phyloP scores from a whole-genome alignment of 192 early-diverging fungal genomes.

The Phlyctochytrium planicorne region DNA sequence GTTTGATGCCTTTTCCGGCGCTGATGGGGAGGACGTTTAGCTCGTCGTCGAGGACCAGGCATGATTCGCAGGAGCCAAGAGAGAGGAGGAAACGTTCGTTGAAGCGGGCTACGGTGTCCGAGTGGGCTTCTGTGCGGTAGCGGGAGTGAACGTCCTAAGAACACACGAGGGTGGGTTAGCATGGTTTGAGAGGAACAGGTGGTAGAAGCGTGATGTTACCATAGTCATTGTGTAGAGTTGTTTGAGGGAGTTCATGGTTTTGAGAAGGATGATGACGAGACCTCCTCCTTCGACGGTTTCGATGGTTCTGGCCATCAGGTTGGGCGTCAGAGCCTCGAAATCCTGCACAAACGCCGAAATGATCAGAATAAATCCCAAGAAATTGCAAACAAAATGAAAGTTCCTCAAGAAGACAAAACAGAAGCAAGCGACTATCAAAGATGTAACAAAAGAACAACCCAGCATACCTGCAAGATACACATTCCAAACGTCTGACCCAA shows the following conservation, averaged over 20 bases:
- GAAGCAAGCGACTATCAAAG: background rate
- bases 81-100: conserved; percentile 98
- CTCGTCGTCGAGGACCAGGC: conserved; percentile 96
- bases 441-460: background rate
- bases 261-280: conserved; percentile 87
- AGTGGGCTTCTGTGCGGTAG: conserved; percentile 92
- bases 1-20: conserved; percentile 90
- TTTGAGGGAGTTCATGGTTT: conserved; percentile 93
- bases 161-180: background rate
- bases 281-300: conserved; percentile 99
- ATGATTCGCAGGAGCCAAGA: conserved; percentile 80
- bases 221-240: conserved; percentile 98
- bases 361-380: too few relatives aligned
- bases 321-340: conserved; percentile 98
- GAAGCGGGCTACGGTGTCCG: conserved; percentile 92
- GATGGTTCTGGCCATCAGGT: conserved; percentile 92
- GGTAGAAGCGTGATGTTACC: conserved; percentile 43
- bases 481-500: conserved; percentile 98
- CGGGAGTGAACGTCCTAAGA: conserved; percentile 87
- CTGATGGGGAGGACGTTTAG: conserved; percentile 95
- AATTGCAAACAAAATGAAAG: conserved; percentile 16
- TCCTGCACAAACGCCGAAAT: conserved; percentile 53
- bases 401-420: too few relatives aligned
- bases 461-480: conserved; percentile 72
- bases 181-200: conserved; percentile 3